A percentile compares a stretch with the other conserved stretches of the same genome.
Evolutionary conservation across 169 alveolate genomes (phyloP).

Genomic region (Cyclospora cayetanensis): DNA sequence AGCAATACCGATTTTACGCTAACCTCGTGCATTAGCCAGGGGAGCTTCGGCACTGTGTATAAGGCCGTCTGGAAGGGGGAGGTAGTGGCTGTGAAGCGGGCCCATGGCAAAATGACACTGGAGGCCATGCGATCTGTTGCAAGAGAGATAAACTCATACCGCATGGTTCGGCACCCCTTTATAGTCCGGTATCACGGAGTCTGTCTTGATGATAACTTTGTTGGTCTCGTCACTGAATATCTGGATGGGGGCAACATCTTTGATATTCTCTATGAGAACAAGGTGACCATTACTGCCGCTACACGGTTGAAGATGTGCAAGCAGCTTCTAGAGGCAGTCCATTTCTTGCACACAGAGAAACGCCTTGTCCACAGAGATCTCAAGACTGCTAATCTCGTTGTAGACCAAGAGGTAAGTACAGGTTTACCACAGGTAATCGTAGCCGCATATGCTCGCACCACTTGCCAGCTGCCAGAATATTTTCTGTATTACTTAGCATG

Average conservation of each 20-base stretch:
- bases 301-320: constrained; percentile 77
- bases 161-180: constrained; percentile 78
- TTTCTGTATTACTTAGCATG: no score
- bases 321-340: constrained; percentile 81
- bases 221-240: constrained; percentile 82
- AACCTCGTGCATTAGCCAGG: constrained; percentile 74
- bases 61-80: constrained; percentile 76
- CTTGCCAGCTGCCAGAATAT: no score
- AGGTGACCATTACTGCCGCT: constrained; percentile 75
- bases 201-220: constrained; percentile 81
- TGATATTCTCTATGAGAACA: constrained; percentile 79
- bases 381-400: constrained; percentile 83
- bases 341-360: constrained; percentile 78
- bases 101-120: constrained; percentile 75
- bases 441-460: no score
- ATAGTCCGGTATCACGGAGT: constrained; percentile 82
- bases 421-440: neutral
- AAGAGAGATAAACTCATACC: constrained; percentile 82
- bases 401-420: constrained; percentile 76
- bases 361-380: constrained; percentile 83
- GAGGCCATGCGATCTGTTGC: constrained; percentile 82
- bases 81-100: constrained; percentile 78
- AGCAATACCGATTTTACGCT: constrained; percentile 18
- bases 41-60: constrained; percentile 81
- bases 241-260: constrained; percentile 81